These are phyloP conservation scores for Protomyces lactucae-debilis DNA, from an alignment of 1,139 yeast species.

Conservation along the genomic window DNA sequence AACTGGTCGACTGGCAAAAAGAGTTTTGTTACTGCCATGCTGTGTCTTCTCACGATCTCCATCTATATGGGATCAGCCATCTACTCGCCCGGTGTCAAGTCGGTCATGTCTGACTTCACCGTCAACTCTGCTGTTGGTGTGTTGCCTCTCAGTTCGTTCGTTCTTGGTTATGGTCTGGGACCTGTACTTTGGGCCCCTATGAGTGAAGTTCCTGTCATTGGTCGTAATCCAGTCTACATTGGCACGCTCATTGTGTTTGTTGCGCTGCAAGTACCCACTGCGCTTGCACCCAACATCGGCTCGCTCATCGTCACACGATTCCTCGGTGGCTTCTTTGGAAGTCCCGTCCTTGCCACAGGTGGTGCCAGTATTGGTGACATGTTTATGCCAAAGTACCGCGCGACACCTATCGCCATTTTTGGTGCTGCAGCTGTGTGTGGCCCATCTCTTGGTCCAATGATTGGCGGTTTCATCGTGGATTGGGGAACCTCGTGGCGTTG, in stretches of 20 bases:
- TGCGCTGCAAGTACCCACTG: slow-evolving; percentile 58
- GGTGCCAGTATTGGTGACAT: slow-evolving; percentile 79
- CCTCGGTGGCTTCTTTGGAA: slow-evolving; percentile 72
- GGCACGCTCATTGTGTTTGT: slow-evolving; percentile 48
- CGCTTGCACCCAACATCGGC: slow-evolving; percentile 51
- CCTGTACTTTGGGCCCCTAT: slow-evolving; percentile 76
- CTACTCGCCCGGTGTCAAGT: slow-evolving; percentile 53
- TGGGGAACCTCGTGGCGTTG: slow-evolving; percentile 60
- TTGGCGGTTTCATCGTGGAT: slow-evolving; percentile 73
- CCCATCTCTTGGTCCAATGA: slow-evolving; percentile 71
- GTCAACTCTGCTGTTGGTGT: slow-evolving; percentile 70
- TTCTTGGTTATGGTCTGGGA: slow-evolving; percentile 56
- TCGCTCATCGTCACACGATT: slow-evolving; percentile 60
- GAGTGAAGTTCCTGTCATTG: slow-evolving; percentile 52
- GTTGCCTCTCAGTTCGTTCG: slow-evolving; percentile 66
- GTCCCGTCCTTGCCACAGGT: slow-evolving; percentile 82
- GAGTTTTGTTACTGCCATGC: slow-evolving; percentile 36
- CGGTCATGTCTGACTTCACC: slow-evolving; percentile 51
- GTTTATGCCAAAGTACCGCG: slow-evolving; percentile 65
- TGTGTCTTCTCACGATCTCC: slow-evolving; percentile 38
- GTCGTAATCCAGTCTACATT: slow-evolving; percentile 50
- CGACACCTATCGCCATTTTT: slow-evolving; percentile 45
- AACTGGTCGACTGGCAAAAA: slow-evolving; percentile 50
- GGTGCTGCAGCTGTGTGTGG: slow-evolving; percentile 56
- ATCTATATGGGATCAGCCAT: slow-evolving; percentile 45